Conservation (phyloP, 345 rosid genomes). For the Sonneratia alba region DNA sequence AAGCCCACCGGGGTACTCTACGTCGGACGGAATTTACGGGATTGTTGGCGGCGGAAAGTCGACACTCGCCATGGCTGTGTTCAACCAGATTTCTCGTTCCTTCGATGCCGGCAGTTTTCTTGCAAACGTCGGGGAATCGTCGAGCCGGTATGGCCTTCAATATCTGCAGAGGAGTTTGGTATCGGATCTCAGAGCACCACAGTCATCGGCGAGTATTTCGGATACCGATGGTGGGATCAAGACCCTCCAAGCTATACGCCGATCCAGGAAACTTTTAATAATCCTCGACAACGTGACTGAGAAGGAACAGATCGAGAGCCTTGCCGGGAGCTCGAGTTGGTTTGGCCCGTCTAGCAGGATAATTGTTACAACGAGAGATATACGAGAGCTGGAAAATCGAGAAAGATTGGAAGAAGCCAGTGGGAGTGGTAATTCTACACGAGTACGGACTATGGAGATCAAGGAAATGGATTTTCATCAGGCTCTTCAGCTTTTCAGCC, state of each 20-base stretch:
- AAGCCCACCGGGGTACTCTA: not conserved
- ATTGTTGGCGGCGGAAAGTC: slow-evolving; percentile 4
- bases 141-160: not conserved
- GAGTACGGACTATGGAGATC: not conserved
- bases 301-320: slow-evolving; percentile 1
- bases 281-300: slow-evolving; percentile 6
- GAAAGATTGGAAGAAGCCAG: not conserved
- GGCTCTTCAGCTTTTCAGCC: slow-evolving; percentile 7
- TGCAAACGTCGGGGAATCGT: not conserved
- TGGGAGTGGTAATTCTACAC: not conserved
- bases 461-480: not conserved
- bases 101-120: not conserved
- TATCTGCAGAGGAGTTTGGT: not conserved
- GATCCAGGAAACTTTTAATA: not conserved
- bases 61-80: not conserved
- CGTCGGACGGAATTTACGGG: slow-evolving; percentile 2
- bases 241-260: not conserved
- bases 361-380: slow-evolving; percentile 9
- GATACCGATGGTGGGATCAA: not conserved
- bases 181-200: rapidly evolving
- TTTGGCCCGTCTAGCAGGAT: slow-evolving; percentile 1
- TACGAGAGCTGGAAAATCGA: not conserved
- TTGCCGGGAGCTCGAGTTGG: not conserved
- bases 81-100: not conserved
- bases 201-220: rapidly evolving